phyloP scores from a whole-genome alignment of 2,329 filamentous ascomycete genomes.

The Colletotrichum trifolii region DNA sequence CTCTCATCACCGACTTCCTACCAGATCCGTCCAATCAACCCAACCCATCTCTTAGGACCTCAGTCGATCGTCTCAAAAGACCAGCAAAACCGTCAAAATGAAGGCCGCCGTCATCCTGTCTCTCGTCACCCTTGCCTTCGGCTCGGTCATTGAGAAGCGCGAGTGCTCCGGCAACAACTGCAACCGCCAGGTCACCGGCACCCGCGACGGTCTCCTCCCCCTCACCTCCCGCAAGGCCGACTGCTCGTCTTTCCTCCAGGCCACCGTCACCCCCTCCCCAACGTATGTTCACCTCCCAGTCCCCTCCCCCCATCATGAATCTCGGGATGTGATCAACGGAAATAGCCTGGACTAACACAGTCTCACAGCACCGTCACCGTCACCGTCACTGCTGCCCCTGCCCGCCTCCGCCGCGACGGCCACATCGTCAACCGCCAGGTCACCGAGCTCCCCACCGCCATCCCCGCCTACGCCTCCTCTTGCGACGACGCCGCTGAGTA shows the following conservation, averaged over 20 bases:
- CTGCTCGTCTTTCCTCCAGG: constrained; percentile 54
- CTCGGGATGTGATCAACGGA: neutral
- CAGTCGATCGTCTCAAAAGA: constrained; percentile 36
- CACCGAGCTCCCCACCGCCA: constrained; percentile 45
- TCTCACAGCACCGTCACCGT: constrained; percentile 49
- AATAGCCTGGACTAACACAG: constrained; percentile 38
- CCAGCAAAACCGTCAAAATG: constrained; percentile 47
- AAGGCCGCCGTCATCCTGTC: constrained; percentile 53
- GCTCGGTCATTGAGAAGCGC: constrained; percentile 49
- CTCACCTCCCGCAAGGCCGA: constrained; percentile 50
- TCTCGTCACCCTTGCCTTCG: constrained; percentile 50
- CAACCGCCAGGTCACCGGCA: constrained; percentile 58
- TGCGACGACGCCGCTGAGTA: constrained; percentile 49
- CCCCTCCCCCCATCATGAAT: neutral
- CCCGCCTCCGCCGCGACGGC: constrained; percentile 44
- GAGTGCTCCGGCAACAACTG: constrained; percentile 57
- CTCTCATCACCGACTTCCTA: constrained; percentile 39
- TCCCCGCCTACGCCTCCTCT: constrained; percentile 54
- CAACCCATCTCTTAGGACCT: constrained; percentile 36
- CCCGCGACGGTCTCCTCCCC: constrained; percentile 49
- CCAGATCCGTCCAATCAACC: constrained; percentile 35
- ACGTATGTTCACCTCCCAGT: constrained; percentile 45
- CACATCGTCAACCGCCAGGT: constrained; percentile 43
- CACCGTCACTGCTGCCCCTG: constrained; percentile 48
- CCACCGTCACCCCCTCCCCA: constrained; percentile 53